Base-by-base conservation (phyloP, 805 yeast genomes). In the Yueomyces sinensis region DNA sequence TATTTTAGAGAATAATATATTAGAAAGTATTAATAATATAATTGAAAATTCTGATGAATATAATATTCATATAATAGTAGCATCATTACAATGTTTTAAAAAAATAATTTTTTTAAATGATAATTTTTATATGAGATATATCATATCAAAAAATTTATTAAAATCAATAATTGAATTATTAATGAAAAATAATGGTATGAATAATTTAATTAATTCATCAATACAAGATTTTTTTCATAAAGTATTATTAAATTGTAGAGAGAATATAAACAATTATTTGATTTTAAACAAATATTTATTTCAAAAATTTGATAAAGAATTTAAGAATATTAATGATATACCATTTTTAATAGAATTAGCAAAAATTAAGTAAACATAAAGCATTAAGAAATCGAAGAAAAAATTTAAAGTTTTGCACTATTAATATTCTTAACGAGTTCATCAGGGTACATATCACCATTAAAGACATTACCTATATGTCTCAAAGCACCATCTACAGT, bases 401-500 rank as follows among this genome's bases (percentile, higher is more conserved):
- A n/a, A n/a, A n/a, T n/a, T 11, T 15, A 59, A 63, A 31, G 42
- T 44, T 17, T 49, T 49, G 17, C 42, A 56, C 20, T 41, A 33
- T 29, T 25, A n/a, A 25, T 25, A 25, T 25, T n/a, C 2, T 25
- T 25, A n/a, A 25, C 13, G 6, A 25, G 15, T 11, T 25, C 28
- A 13, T 64, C 62, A 6, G 80, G 79, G 42, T 71, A 72, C 42
- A 59, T 47, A 25, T 56, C 52, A 19, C 56, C 39, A 20, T 54
- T 47, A 32, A 61, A 42, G 36, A 54, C 39, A 11, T 59, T 56
- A 13, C 87, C 84, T 52, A 74, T 62, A 51, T 83, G 94, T 95
- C 96, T 86, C 38, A 72, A 66, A 2, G 78, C 97, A 34, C 96
- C 96, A 59, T 87, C 97, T 4, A 89, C 95, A 14, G 83, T 79